Conservation (phyloP, 2,329 filamentous ascomycete genomes). For the Epichloe sp. region DNA sequence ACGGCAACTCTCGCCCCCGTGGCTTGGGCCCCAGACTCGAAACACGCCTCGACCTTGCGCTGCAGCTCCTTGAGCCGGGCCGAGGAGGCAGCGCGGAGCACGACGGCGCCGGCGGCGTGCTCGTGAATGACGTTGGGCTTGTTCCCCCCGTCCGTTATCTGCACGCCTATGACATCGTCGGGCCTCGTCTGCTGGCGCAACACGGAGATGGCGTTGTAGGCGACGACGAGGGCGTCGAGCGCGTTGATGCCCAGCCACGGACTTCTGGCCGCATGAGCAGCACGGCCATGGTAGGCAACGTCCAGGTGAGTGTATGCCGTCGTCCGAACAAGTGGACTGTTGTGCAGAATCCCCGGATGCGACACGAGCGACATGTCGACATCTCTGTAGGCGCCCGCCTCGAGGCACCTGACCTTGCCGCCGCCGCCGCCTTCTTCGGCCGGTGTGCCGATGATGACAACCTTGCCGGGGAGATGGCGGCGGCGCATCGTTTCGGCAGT, state of each 20-base stretch:
- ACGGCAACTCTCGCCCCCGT: constrained; percentile 35
- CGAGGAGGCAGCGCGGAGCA: constrained; percentile 30
- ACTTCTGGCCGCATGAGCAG: constrained; percentile 40
- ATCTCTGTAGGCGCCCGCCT: constrained; percentile 24
- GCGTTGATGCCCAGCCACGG: constrained; percentile 47
- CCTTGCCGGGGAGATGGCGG: constrained; percentile 28
- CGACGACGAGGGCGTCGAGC: constrained; percentile 39
- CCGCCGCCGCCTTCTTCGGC: constrained; percentile 32
- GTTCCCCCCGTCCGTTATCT: constrained; percentile 39
- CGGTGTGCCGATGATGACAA: constrained; percentile 35
- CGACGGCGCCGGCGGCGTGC: constrained; percentile 29
- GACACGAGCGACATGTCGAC: constrained; percentile 12
- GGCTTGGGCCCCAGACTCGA: constrained; percentile 22
- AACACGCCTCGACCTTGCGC: constrained; percentile 27
- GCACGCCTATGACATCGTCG: constrained; percentile 34
- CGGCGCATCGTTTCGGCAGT: constrained; percentile 29
- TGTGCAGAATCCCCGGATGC: constrained; percentile 21
- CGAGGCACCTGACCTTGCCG: constrained; percentile 31
- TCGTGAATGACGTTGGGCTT: constrained; percentile 43
- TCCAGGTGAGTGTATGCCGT: constrained; percentile 35
- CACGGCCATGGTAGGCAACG: constrained; percentile 38
- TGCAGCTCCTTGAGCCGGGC: constrained; percentile 25
- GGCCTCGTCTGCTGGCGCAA: constrained; percentile 43
- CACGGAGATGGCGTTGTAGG: constrained; percentile 32
- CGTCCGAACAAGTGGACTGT: constrained; percentile 36